These are phyloP conservation scores for Calocybe gambosa DNA, from an alignment of 1,284 basidiomycete genomes.

Conservation along the genomic window DNA sequence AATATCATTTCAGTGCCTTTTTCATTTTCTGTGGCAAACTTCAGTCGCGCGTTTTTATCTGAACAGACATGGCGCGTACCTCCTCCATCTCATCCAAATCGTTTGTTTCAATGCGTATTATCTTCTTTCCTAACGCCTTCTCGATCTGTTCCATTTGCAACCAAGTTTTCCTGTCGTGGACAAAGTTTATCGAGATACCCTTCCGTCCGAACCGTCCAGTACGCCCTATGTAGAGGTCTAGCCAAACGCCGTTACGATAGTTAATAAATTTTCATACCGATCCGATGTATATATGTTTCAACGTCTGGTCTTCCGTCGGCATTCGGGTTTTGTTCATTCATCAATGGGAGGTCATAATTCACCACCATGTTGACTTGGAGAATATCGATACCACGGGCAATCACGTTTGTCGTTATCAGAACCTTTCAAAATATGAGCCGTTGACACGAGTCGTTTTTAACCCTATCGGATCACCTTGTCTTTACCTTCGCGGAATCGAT, in stretches of 20 bases:
- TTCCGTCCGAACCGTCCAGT: conserved; percentile 95
- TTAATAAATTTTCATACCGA: conserved; percentile 52
- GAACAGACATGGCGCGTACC: conserved; percentile 34
- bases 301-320: conserved; percentile 70
- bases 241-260: background rate
- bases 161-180: conserved; percentile 83
- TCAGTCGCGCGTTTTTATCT: background rate
- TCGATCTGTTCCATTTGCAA: conserved; percentile 83
- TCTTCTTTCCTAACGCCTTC: conserved; percentile 66
- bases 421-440: conserved; percentile 25
- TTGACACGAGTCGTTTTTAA: background rate
- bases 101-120: conserved; percentile 76
- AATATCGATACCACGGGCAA: conserved; percentile 98
- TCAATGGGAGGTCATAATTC: conserved; percentile 94
- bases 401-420: conserved; percentile 97
- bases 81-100: conserved; percentile 89
- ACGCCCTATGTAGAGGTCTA: conserved; percentile 51
- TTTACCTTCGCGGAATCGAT: conserved; percentile 92
- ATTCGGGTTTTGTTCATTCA: conserved; percentile 58
- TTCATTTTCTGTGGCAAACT: conserved; percentile 57
- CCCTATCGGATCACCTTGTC: conserved; percentile 67
- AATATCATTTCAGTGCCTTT: conserved; percentile 58
- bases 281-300: conserved; percentile 98
- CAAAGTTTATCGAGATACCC: conserved; percentile 95
- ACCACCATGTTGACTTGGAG: conserved; percentile 99